A percentile compares a stretch with the other conserved stretches of the same genome.
phyloP scores from a whole-genome alignment of 2,329 filamentous ascomycete genomes.

The Dryadomyces sulphureus region DNA sequence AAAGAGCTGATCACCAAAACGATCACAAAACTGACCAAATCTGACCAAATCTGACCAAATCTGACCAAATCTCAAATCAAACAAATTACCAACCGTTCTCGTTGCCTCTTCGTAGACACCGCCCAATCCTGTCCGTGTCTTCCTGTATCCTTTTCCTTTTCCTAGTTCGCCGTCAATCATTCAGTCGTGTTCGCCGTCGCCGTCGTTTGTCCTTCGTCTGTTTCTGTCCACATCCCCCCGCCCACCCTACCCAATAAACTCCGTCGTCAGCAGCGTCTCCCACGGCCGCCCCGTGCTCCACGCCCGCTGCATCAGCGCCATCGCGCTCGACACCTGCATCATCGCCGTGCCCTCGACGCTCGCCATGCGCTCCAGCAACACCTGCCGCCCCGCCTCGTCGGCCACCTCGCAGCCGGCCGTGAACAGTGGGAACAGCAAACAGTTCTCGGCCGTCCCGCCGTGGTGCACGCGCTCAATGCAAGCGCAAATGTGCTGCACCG shows the following conservation, averaged over 20 bases:
- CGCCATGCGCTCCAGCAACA: constrained; percentile 51
- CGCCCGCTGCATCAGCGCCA: constrained; percentile 50
- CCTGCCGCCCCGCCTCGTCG: constrained; percentile 36
- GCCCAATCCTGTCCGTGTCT: no score
- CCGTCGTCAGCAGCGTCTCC: constrained; percentile 51
- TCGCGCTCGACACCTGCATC: constrained; percentile 55
- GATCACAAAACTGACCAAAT: no score
- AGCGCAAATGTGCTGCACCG: constrained; percentile 47
- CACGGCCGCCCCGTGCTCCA: constrained; percentile 55
- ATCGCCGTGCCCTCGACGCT: constrained; percentile 60
- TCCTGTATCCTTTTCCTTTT: no score
- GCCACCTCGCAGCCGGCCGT: constrained; percentile 63
- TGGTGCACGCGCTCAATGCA: constrained; percentile 46
- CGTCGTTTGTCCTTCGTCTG: neutral
- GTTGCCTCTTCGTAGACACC: no score
- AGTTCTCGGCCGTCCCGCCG: constrained; percentile 59
- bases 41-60: no score
- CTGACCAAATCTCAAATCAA: no score
- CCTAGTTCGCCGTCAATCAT: no score
- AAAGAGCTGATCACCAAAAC: no score
- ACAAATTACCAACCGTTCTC: no score
- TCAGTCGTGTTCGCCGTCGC: neutral
- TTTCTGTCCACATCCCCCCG: neutral
- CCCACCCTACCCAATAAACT: constrained; percentile 47
- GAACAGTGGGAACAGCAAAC: constrained; percentile 68